Evolutionary conservation across 805 yeast species (phyloP).

Genomic region (Ogataea nonfermentans): DNA sequence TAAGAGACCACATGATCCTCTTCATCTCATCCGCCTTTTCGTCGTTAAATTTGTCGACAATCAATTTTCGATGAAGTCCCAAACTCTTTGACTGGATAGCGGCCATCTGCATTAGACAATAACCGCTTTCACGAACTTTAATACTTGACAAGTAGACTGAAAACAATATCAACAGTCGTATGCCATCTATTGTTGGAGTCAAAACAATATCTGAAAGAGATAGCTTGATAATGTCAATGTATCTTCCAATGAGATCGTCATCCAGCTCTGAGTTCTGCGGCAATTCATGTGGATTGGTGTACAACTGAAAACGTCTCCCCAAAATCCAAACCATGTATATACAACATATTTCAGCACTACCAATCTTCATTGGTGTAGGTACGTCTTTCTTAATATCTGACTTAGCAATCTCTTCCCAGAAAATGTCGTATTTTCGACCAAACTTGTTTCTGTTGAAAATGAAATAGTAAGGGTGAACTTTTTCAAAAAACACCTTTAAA

Average conservation of each 20-base stretch:
- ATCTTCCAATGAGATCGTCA: constrained; percentile 31
- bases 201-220: constrained; percentile 43
- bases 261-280: constrained; percentile 24
- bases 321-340: constrained; percentile 48
- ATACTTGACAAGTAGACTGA: constrained; percentile 44
- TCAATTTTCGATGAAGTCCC: constrained; percentile 44
- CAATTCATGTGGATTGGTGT: constrained; percentile 26
- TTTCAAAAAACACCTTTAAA: constrained; percentile 38
- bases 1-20: constrained; percentile 44
- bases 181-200: constrained; percentile 45
- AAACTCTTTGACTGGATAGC: constrained; percentile 46
- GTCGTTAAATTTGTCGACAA: constrained; percentile 34
- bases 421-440: constrained; percentile 35
- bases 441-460: constrained; percentile 38
- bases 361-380: constrained; percentile 23
- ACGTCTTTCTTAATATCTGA: constrained; percentile 9
- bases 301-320: constrained; percentile 35
- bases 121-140: constrained; percentile 47
- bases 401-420: constrained; percentile 37
- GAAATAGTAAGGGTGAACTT: constrained; percentile 44
- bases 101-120: constrained; percentile 46
- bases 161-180: constrained; percentile 41
- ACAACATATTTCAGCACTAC: constrained; percentile 40
- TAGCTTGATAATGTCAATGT: constrained; percentile 41
- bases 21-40: constrained; percentile 40